Base-by-base conservation (phyloP, 208 protist genomes). In the Leishmania turanica region DNA sequence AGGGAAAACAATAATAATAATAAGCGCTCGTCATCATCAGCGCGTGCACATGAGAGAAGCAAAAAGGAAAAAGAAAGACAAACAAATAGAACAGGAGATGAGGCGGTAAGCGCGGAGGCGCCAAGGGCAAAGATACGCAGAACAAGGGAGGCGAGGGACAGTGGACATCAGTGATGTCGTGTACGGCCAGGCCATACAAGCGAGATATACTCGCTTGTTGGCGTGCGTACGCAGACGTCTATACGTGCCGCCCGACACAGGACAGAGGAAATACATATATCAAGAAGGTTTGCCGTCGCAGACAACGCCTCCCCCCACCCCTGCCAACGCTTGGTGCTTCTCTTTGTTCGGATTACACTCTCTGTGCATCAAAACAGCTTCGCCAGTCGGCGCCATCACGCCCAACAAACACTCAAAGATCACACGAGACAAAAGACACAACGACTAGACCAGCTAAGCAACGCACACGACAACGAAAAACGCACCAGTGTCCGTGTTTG, bases 31-130 rank as follows among this genome's bases (percentile, higher is more conserved):
- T 3, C 27, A 64, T 13, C 58, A 64, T 31, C 7, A 34, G 8
- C 3, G 27, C 58, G n/a, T 64, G n/a, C n/a, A 31, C 58, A 31
- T 64, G 58, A 31, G 58, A 81, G 56, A 81, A 49, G 45, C 21
- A 58, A 13, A 71, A 13, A 19, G 34, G 2, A 0, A 3, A 71
- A 71, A 68, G 31, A 51, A 45, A 31, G 15, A 49, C 8, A 71
- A 49, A 81, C 21, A 64, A 64, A 64, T 4, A 64, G 31, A 34
- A 27, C 24, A 64, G 58, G 27, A 31, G 58, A 17, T 9, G 27
- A 2, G 58, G 11, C 58, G n/a, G 58, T 31, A 6, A 64, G 58
- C 21, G 27, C 27, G 1, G 27, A 31, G 27, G 58, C 58, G n/a
- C 58, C 31, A 27, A 64, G 9, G 13, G 58, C 58, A 27, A 1